phyloP scores from a whole-genome alignment of 2,329 filamentous ascomycete genomes.

The Diaporthe capsici region DNA sequence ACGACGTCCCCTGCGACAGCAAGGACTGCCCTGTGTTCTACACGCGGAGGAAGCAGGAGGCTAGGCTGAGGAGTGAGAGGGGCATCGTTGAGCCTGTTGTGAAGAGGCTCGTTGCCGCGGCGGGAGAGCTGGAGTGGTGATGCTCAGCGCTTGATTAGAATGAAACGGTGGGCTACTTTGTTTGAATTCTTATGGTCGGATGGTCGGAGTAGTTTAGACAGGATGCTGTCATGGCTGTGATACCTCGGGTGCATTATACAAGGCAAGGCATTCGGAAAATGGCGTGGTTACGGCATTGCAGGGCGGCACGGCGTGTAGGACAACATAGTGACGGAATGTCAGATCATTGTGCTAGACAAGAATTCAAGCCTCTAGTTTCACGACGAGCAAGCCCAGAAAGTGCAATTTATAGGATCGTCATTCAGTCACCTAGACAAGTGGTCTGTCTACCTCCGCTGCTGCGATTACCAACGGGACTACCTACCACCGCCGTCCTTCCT shows the following conservation, averaged over 20 bases:
- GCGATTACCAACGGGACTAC: constrained; percentile 27
- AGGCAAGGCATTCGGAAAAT: neutral
- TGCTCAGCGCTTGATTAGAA: neutral
- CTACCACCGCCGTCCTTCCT: constrained; percentile 18
- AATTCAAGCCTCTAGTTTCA: too few relatives aligned
- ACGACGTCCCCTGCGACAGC: constrained; percentile 89
- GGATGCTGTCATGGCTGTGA: neutral
- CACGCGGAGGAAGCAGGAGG: constrained; percentile 75
- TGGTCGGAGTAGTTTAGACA: neutral
- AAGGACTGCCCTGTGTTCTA: constrained; percentile 96
- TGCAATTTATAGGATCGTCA: constrained; percentile 34
- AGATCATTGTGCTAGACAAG: neutral
- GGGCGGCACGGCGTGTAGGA: neutral
- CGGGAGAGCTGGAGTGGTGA: constrained; percentile 53
- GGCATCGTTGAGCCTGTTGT: constrained; percentile 53
- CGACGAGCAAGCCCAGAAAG: neutral
- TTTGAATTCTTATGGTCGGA: neutral
- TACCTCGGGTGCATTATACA: neutral
- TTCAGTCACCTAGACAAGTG: constrained; percentile 29
- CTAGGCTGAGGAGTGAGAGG: constrained; percentile 59
- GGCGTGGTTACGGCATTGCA: neutral
- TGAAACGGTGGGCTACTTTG: constrained; percentile 38
- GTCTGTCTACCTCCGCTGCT: constrained; percentile 27
- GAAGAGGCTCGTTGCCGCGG: constrained; percentile 49
- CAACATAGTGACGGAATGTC: neutral